Evolutionary conservation across 2,329 filamentous ascomycete genomes (phyloP).

Genomic region (Diaporthe sp.): DNA sequence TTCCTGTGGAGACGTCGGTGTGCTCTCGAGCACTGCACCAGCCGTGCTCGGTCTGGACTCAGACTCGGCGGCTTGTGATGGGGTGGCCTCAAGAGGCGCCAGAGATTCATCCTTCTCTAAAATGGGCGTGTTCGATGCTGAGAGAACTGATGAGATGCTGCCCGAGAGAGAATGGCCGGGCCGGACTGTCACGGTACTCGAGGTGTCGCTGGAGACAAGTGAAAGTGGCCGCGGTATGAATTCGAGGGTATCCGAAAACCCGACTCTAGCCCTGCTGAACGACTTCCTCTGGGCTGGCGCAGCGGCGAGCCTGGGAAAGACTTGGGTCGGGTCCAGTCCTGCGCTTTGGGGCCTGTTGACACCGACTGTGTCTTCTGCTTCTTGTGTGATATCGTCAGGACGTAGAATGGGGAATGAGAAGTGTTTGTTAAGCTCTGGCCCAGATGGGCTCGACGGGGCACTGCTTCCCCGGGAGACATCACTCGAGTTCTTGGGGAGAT

Average conservation of each 20-base stretch:
- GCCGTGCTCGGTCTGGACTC: conserved; percentile 77
- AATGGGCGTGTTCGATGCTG: conserved; percentile 63
- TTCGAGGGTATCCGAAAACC: conserved; percentile 87
- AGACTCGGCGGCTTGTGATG: conserved; percentile 54
- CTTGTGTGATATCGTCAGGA: conserved; percentile 38
- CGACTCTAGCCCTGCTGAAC: conserved; percentile 70
- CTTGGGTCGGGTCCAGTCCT: conserved; percentile 45
- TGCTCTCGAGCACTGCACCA: conserved; percentile 75
- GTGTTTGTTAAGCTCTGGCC: conserved; percentile 53
- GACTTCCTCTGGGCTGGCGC: conserved; percentile 45
- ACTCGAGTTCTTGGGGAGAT: conserved; percentile 32
- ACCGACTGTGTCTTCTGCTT: conserved; percentile 39
- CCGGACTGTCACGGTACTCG: conserved; percentile 79
- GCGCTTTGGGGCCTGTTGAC: conserved; percentile 48
- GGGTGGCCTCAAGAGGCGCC: conserved; percentile 53
- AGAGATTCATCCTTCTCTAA: conserved; percentile 56
- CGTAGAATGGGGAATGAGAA: conserved; percentile 45
- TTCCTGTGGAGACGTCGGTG: conserved; percentile 51
- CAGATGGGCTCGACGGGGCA: conserved; percentile 73
- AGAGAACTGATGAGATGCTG: conserved; percentile 84
- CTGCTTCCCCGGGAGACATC: conserved; percentile 68
- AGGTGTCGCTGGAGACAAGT: conserved; percentile 85
- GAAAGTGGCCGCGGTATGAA: conserved; percentile 88
- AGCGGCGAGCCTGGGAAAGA: conserved; percentile 48
- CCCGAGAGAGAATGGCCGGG: conserved; percentile 81